These are phyloP conservation scores for Eugenia klotzschiana DNA, from an alignment of 441 rosid genomes.

Conservation along the genomic window DNA sequence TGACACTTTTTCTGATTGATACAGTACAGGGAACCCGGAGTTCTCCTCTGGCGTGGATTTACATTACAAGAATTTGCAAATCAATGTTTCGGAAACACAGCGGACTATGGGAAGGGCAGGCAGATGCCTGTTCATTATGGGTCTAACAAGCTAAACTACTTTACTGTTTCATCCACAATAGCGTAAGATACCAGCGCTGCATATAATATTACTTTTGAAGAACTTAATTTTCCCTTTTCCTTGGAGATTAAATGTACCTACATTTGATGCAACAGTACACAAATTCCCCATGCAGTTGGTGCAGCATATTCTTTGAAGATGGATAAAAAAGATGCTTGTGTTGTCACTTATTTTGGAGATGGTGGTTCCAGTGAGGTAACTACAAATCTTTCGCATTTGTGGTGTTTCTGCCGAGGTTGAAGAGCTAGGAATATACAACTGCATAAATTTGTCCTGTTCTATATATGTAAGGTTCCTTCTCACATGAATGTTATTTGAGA, in stretches of 20 bases:
- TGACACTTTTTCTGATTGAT: not conserved
- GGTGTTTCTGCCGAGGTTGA: not conserved
- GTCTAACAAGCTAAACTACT: constrained; percentile 39
- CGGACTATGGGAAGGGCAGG: constrained; percentile 61
- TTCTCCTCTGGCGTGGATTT: constrained; percentile 72
- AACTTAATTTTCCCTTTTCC: not conserved
- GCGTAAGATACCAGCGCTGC: constrained; percentile 26
- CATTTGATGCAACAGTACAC: constrained; percentile 33
- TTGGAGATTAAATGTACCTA: not conserved
- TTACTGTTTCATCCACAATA: constrained; percentile 60
- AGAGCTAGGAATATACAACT: not conserved
- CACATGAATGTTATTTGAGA: not conserved
- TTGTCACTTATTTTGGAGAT: constrained; percentile 48
- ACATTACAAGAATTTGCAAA: constrained; percentile 53
- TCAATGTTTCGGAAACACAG: constrained; percentile 52
- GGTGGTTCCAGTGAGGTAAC: constrained; percentile 70
- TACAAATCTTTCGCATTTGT: not conserved
- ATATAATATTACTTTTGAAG: not conserved
- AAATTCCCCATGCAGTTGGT: constrained; percentile 73
- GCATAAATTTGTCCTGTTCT: not conserved
- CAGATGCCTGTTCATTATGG: constrained; percentile 81
- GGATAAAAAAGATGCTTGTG: constrained; percentile 59
- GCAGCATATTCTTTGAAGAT: constrained; percentile 60
- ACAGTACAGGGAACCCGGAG: constrained; percentile 70
- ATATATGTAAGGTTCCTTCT: not conserved